Evolutionary conservation across 306 rosid genomes (phyloP).

Genomic region (Lupinus albus): DNA sequence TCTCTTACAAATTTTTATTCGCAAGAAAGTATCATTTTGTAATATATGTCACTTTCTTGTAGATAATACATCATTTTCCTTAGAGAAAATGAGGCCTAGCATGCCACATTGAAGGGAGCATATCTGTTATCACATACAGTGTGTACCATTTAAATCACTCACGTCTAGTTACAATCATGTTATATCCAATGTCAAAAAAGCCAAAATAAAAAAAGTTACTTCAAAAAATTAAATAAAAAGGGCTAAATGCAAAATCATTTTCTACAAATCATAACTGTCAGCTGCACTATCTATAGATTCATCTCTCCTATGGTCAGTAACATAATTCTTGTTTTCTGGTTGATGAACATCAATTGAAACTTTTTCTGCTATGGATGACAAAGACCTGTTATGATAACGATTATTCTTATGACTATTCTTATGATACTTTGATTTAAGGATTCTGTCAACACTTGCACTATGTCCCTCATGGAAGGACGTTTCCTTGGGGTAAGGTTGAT

Average conservation of each 20-base stretch:
- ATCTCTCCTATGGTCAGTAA: constrained; percentile 67
- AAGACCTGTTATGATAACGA: constrained; percentile 57
- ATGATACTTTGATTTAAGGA: constrained; percentile 62
- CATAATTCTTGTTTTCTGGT: constrained; percentile 50
- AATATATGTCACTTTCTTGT: too few relatives aligned
- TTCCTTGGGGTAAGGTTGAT: constrained; percentile 71
- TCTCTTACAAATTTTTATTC: too few relatives aligned
- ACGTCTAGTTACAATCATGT: constrained; percentile 12
- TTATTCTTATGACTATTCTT: constrained; percentile 45
- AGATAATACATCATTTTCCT: too few relatives aligned
- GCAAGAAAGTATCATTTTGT: too few relatives aligned
- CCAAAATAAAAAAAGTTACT: too few relatives aligned
- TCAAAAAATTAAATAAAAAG: constrained; percentile 35
- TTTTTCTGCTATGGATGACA: constrained; percentile 69
- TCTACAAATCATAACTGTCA: constrained; percentile 70
- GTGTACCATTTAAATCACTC: constrained; percentile 36
- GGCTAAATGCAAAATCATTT: constrained; percentile 40
- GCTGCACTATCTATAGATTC: constrained; percentile 81
- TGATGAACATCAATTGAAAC: constrained; percentile 64
- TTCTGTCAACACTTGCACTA: constrained; percentile 75
- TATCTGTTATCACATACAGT: too few relatives aligned
- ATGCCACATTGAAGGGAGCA: too few relatives aligned
- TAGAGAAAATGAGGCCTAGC: constrained; percentile 29
- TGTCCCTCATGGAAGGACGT: constrained; percentile 92
- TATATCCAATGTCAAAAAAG: constrained; percentile 38